phyloP scores from a whole-genome alignment of 2,329 filamentous ascomycete species.

The Magnaporthiopsis rhizophila region DNA sequence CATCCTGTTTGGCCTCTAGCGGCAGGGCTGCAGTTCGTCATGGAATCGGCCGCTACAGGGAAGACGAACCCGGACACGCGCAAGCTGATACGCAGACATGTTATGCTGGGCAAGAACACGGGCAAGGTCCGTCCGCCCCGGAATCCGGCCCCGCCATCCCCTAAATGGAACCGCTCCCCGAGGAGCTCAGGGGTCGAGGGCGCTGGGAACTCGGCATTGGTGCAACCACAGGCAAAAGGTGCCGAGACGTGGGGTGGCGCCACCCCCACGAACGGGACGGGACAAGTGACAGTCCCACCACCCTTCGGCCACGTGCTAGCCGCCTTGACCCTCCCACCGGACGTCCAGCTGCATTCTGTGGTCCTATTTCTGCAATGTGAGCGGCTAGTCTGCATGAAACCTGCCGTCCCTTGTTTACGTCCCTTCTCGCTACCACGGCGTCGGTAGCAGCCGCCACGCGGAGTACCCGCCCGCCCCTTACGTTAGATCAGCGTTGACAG shows the following conservation, averaged over 20 bases:
- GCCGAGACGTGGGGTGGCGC: too few species aligned
- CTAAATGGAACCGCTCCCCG: background rate
- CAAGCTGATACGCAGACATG: constrained; percentile 30
- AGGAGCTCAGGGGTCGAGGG: background rate
- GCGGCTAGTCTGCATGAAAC: background rate
- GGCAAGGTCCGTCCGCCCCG: constrained; percentile 15
- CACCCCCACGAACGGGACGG: too few species aligned
- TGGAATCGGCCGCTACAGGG: constrained; percentile 13
- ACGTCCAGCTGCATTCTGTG: background rate
- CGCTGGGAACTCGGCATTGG: background rate
- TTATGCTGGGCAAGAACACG: constrained; percentile 34
- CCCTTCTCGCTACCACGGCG: background rate
- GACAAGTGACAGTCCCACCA: background rate
- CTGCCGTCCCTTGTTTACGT: background rate
- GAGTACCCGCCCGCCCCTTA: background rate
- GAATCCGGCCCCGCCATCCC: background rate
- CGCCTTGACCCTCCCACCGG: background rate
- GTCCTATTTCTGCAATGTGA: background rate
- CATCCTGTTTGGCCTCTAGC: background rate
- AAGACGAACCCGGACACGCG: constrained; percentile 23
- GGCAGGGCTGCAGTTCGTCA: constrained; percentile 21
- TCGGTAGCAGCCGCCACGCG: too few species aligned
- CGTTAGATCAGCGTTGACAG: too few species aligned
- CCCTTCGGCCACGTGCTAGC: background rate
- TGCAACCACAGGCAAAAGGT: too few species aligned